phyloP scores from a whole-genome alignment of 805 yeast genomes.

The Scheffersomyces ergatensis region DNA sequence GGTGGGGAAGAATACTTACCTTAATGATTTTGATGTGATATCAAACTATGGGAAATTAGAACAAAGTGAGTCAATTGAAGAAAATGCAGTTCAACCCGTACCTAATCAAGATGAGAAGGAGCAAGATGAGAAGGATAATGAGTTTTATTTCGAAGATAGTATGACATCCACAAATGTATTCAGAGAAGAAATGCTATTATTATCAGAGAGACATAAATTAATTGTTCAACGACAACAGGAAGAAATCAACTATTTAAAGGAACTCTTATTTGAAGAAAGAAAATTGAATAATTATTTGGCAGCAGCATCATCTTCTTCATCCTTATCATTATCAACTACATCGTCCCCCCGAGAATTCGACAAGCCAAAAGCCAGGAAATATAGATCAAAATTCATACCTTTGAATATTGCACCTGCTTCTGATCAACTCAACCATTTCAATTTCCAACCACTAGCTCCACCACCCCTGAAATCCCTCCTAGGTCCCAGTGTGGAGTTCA shows the following conservation, averaged over 20 bases:
- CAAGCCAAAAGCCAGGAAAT: background rate
- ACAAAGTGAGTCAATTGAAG: no score
- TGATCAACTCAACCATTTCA: background rate
- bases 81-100: background rate
- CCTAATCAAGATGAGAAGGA: background rate
- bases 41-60: background rate
- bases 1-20: background rate
- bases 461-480: background rate
- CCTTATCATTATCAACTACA: conserved; percentile 6
- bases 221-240: conserved; percentile 21
- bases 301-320: conserved; percentile 4
- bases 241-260: conserved; percentile 21
- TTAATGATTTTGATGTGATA: background rate
- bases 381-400: conserved; percentile 16
- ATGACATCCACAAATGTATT: background rate
- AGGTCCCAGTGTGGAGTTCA: background rate
- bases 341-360: background rate
- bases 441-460: background rate
- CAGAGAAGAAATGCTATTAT: conserved; percentile 18
- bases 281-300: conserved; percentile 10
- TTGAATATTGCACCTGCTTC: conserved; percentile 8
- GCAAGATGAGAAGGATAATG: background rate
- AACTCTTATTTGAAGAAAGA: conserved; percentile 21
- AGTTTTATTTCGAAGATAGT: conserved; percentile 8
- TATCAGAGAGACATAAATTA: conserved; percentile 19